A percentile compares a stretch with the other conserved stretches of the same genome.
Evolutionary conservation across 768 basidiomycete genomes (phyloP).

Genomic region (Pisolithus microcarpus): DNA sequence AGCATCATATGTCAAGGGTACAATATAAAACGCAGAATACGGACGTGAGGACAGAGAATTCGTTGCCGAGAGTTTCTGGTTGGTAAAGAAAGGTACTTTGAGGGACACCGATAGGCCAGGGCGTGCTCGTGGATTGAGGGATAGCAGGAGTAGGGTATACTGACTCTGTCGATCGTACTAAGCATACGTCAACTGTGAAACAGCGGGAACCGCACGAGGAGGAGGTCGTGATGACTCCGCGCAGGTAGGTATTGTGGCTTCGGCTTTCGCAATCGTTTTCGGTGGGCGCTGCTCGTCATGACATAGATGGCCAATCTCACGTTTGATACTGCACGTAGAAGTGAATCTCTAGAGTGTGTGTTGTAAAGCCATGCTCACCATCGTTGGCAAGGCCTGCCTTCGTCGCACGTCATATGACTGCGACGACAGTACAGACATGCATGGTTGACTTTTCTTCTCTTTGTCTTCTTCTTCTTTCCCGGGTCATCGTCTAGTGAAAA

Average conservation of each 20-base stretch:
- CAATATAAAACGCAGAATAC: slow-evolving; percentile 16
- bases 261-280: slow-evolving; percentile 42
- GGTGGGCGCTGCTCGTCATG: slow-evolving; percentile 70
- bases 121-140: slow-evolving; percentile 28
- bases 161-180: slow-evolving; percentile 11
- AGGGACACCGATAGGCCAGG: slow-evolving; percentile 49
- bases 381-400: slow-evolving; percentile 84
- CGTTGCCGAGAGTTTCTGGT: slow-evolving; percentile 70
- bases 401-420: slow-evolving; percentile 91
- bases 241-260: slow-evolving; percentile 20
- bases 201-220: slow-evolving; percentile 14
- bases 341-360: slow-evolving; percentile 3
- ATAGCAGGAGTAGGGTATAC: slow-evolving; percentile 15
- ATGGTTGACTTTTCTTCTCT: slow-evolving; percentile 83
- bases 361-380: slow-evolving; percentile 53
- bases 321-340: slow-evolving; percentile 63
- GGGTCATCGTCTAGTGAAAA: slow-evolving; percentile 25
- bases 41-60: slow-evolving; percentile 76
- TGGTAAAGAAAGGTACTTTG: slow-evolving; percentile 57
- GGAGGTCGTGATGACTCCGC: slow-evolving; percentile 29
- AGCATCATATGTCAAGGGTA: not conserved
- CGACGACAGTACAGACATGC: slow-evolving; percentile 90
- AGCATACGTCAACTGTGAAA: not conserved
- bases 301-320: slow-evolving; percentile 92
- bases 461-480: slow-evolving; percentile 42